Evolutionary conservation across 1,284 basidiomycete genomes (phyloP).

Genomic region (Coniferiporia sulphurascens): DNA sequence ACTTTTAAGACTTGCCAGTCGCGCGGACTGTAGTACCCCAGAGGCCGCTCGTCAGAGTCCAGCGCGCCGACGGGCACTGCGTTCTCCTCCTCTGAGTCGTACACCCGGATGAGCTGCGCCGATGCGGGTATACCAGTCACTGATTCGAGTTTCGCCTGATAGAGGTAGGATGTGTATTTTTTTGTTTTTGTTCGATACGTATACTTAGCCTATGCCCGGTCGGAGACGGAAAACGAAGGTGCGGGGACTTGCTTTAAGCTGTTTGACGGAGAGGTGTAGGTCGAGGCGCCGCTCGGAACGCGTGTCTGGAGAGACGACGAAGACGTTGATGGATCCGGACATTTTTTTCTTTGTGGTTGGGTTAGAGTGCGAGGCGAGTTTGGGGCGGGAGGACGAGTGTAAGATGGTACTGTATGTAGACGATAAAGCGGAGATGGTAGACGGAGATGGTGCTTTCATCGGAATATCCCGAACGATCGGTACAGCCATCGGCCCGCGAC

Average conservation of each 20-base stretch:
- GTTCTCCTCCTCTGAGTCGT: slow-evolving; percentile 52
- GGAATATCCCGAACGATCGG: no score
- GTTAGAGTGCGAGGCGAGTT: not conserved
- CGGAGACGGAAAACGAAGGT: not conserved
- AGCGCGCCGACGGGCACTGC: slow-evolving; percentile 40
- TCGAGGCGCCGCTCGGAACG: slow-evolving; percentile 82
- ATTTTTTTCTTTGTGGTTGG: slow-evolving; percentile 30
- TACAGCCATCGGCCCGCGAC: not conserved
- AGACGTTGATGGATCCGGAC: slow-evolving; percentile 61
- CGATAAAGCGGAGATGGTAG: no score
- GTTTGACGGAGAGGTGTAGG: slow-evolving; percentile 62
- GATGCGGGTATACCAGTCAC: slow-evolving; percentile 84
- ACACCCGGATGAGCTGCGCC: slow-evolving; percentile 66
- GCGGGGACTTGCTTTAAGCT: slow-evolving; percentile 63
- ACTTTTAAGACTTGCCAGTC: slow-evolving; percentile 77
- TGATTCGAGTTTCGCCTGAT: slow-evolving; percentile 77
- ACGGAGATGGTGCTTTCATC: no score
- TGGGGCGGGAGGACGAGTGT: no score
- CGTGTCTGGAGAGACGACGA: slow-evolving; percentile 82
- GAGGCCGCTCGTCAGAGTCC: slow-evolving; percentile 58
- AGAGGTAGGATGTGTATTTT: no score
- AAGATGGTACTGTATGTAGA: no score
- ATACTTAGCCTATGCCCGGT: no score
- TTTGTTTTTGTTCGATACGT: no score
- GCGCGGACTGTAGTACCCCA: slow-evolving; percentile 70